Percentiles rank a stretch among this genome's conserved stretches.
phyloP scores from a whole-genome alignment of 345 rosid species.

The Erucastrum elatum region DNA sequence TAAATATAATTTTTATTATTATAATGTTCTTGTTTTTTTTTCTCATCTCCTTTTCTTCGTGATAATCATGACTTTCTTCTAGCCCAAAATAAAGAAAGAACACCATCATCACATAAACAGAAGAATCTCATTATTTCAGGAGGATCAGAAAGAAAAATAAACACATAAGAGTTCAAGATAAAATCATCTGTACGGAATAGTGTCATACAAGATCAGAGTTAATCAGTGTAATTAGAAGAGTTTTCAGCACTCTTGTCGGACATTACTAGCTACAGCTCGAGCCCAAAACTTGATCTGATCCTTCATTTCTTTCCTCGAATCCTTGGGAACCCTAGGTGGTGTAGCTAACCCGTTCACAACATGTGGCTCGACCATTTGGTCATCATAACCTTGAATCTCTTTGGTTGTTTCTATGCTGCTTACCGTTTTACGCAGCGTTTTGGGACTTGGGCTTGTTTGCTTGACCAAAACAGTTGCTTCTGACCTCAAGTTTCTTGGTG shows the following conservation, averaged over 20 bases:
- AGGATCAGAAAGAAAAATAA: constrained; percentile 2
- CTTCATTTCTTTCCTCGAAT: constrained; percentile 54
- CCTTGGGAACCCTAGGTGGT: constrained; percentile 44
- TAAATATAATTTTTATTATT: constrained; percentile 14
- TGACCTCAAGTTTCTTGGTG: constrained; percentile 45
- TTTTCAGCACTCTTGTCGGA: constrained; percentile 49
- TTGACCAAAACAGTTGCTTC: constrained; percentile 36
- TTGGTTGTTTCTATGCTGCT: constrained; percentile 55
- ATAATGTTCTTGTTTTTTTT: constrained; percentile 19
- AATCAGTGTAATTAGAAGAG: constrained; percentile 13
- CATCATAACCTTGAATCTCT: constrained; percentile 53
- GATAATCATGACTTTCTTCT: constrained; percentile 23
- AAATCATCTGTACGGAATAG: constrained; percentile 27
- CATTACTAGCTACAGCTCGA: constrained; percentile 65
- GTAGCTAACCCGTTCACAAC: constrained; percentile 30
- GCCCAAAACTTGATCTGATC: constrained; percentile 74
- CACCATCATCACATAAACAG: constrained; percentile 37
- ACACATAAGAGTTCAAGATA: constrained; percentile 13
- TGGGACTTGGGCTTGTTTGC: constrained; percentile 31
- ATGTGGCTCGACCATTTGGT: constrained; percentile 43
- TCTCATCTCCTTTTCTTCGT: constrained; percentile 20
- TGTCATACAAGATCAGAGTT: constrained; percentile 13
- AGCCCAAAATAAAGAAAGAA: neutral
- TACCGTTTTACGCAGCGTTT: constrained; percentile 42
- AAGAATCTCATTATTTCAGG: constrained; percentile 36